A percentile compares a stretch with the other conserved stretches of the same genome.
These are phyloP conservation scores for Sequoiadendron giganteum DNA, from an alignment of 75 land plant genomes.

Conservation along the genomic window DNA sequence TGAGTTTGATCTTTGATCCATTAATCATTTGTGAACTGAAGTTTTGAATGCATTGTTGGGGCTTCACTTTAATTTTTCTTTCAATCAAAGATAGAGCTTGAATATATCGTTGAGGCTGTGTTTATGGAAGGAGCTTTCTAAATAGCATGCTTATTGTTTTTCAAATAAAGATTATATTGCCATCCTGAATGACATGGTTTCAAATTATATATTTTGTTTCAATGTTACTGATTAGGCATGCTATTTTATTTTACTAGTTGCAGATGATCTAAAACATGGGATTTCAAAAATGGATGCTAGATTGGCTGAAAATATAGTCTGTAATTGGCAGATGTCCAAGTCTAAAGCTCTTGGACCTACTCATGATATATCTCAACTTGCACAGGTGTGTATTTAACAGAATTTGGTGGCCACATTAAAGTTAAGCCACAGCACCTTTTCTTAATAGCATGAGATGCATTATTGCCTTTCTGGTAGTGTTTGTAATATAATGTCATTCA, in stretches of 20 bases:
- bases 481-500: not conserved
- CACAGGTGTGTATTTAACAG: constrained; percentile 56
- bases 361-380: constrained; percentile 56
- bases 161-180: not conserved
- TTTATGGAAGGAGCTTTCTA: not conserved
- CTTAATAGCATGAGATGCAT: not conserved
- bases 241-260: not conserved
- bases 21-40: not conserved
- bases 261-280: constrained; percentile 12
- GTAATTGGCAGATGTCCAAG: constrained; percentile 86
- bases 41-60: not conserved
- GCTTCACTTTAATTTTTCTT: constrained; percentile 1
- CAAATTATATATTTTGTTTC: not conserved
- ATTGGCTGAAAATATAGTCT: constrained; percentile 73
- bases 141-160: not conserved
- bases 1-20: not conserved
- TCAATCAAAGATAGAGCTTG: not conserved
- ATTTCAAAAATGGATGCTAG: constrained; percentile 85
- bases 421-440: not conserved
- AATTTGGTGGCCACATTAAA: not conserved
- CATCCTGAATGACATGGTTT: not conserved
- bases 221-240: not conserved
- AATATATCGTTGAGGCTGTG: not conserved
- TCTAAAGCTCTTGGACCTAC: constrained; percentile 81
- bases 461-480: not conserved